Conservation (phyloP, 1,139 yeast species). For the Pneumocystis carinii region DNA sequence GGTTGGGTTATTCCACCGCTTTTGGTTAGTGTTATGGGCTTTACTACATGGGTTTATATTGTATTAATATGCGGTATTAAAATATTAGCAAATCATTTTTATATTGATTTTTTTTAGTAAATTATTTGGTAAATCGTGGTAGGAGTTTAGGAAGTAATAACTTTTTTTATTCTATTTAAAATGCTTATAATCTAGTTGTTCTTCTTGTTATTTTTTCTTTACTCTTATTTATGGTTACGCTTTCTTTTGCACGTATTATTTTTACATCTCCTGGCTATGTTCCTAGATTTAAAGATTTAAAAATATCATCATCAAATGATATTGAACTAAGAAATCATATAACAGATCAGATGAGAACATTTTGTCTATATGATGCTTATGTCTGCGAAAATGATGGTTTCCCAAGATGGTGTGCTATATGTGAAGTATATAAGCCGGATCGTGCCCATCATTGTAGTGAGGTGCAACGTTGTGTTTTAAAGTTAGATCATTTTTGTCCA, state of each 20-base stretch:
- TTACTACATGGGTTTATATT: conserved; percentile 5
- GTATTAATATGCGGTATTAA: conserved; percentile 3
- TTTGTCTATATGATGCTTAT: conserved; percentile 15
- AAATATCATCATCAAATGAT: neutral
- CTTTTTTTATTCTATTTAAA: neutral
- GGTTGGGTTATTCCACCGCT: conserved; percentile 9
- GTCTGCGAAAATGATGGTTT: conserved; percentile 31
- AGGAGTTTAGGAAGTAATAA: neutral
- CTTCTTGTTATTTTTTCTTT: conserved; percentile 5
- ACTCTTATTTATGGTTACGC: conserved; percentile 5
- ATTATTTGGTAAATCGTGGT: conserved; percentile 1
- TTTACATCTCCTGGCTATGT: conserved; percentile 8
- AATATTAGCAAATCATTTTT: conserved; percentile 5
- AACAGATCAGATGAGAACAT: neutral
- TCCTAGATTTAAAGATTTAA: conserved; percentile 21
- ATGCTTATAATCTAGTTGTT: neutral
- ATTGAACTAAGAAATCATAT: conserved; percentile 1
- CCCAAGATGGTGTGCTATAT: conserved; percentile 51
- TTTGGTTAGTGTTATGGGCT: conserved; percentile 4
- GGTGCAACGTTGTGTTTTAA: conserved; percentile 52
- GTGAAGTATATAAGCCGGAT: conserved; percentile 76
- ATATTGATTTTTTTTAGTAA: conserved; percentile 6
- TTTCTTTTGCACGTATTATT: conserved; percentile 5
- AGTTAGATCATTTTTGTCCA: conserved; percentile 70
- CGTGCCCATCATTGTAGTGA: conserved; percentile 67